Evolutionary conservation across 176 grass and related monocot species (phyloP), one percentile per base, ranked within the genome.

Genomic region (Phragmites australis): DNA sequence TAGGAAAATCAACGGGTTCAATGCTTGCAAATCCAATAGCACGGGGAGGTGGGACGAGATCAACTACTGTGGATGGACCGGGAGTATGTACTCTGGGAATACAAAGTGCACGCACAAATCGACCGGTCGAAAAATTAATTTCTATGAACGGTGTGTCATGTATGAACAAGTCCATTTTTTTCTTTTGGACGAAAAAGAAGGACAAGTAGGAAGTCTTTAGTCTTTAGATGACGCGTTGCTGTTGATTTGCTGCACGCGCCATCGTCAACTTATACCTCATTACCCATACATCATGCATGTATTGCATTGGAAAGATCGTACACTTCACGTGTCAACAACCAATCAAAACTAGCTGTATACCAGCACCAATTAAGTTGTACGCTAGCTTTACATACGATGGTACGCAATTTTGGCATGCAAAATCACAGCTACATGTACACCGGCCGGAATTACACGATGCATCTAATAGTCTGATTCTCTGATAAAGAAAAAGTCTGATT

Each of bases 261-360:
- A 15, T 58, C 40, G 65, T 47, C 26, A 59, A 70, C 78, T 30
- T 44, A 48, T 5, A 45, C 44, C 17, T 25, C 0, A 8, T 30
- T 7, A 4, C 67, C 0, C 34, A 37, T 37, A 5, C 34, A 37
- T 5, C 34, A 37, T 5, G 27, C 55, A 63, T 45, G 42, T 7
- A 48, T 16, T 47, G 56, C 7, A 60, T 77, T 77, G 41, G 42
- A 77, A 77, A 8, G 17, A n/a, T 77, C 57, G 43, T 63, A 77
- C 75, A 48, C 41, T 74, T 18, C 75, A 48, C 26, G 75, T 63
- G 42, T 46, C 42, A 48, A 48, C 42, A 32, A 62, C 74, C 55
- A 77, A 30, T 46, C 56, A 21, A 29, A 46, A n/a, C 5, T 10
- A 37, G 44, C 23, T 72, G 17, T 18, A 29, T 27, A 51, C 44